A percentile compares a stretch with the other conserved stretches of the same genome.
Conservation (phyloP, 805 yeast genomes). For the Clavispora santaluciae region DNA sequence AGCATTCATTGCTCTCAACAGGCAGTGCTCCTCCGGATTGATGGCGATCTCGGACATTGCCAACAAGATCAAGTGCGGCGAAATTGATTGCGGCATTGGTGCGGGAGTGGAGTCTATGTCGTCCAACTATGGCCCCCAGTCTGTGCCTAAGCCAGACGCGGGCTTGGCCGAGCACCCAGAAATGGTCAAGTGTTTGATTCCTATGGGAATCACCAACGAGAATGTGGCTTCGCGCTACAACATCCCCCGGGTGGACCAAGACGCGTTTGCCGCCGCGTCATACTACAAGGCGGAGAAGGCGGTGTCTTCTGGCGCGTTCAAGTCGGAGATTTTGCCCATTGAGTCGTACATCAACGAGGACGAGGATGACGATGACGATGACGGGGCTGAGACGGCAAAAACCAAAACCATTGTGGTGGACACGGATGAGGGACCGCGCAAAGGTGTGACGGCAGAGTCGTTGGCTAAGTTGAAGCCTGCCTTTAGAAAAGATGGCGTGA, state of each 20-base stretch:
- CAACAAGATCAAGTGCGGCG: conserved; percentile 80
- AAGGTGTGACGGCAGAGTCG: conserved; percentile 74
- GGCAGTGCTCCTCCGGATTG: conserved; percentile 94
- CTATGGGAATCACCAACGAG: conserved; percentile 96
- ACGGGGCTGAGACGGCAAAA: conserved; percentile 42
- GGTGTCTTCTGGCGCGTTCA: conserved; percentile 64
- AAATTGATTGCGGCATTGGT: conserved; percentile 86
- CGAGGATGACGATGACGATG: conserved; percentile 52
- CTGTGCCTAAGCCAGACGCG: conserved; percentile 48
- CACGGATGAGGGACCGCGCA: conserved; percentile 87
- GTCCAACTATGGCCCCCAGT: conserved; percentile 76
- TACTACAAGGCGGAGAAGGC: conserved; percentile 82
- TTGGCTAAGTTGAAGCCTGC: conserved; percentile 81
- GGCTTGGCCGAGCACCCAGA: conserved; percentile 33
- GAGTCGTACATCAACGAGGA: conserved; percentile 53
- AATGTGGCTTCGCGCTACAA: conserved; percentile 70
- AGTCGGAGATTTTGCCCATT: conserved; percentile 85
- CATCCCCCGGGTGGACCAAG: conserved; percentile 70
- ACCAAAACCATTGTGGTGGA: conserved; percentile 42
- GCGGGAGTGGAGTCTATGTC: conserved; percentile 95
- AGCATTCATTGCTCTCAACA: conserved; percentile 79
- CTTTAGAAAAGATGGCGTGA: conserved; percentile 74
- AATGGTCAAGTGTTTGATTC: conserved; percentile 70
- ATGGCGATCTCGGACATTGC: conserved; percentile 89
- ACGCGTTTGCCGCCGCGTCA: conserved; percentile 82